Evolutionary conservation across 2,329 filamentous ascomycete genomes (phyloP), one percentile per base, ranked within the genome.

Genomic region (Alternaria ventricosa): DNA sequence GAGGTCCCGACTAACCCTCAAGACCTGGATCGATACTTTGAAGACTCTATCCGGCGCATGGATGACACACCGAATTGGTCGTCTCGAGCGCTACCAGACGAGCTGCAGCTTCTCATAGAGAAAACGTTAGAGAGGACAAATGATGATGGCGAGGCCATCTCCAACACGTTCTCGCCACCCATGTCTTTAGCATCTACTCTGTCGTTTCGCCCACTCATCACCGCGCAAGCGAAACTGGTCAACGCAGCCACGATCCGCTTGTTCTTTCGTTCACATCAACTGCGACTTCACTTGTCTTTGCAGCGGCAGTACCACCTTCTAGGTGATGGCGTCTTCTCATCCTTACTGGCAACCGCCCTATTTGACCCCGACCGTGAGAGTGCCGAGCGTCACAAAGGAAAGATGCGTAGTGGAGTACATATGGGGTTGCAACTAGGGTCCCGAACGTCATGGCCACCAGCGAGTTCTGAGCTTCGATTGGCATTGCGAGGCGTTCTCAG

Each of bases 381-480:
- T 25, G 91, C 93, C 4, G 93, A 97, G 75, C 86, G 91, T 46
- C 87, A 88, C 54, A 83, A 87, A 18, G 92, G 93, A 4, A 84
- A 90, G 30, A 88, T 92, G 47, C 87, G 89, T 9, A 80, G 77
- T 43, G 92, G 47, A 87, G 89, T 61, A 83, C 88, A 53, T 13
- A 95, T 97, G 85, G 95, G 96, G 1, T 84, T 98, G 44, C 90
- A 94, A 44, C 84, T 98, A 1, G 92, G 92, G n/a, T 88, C 88
- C 3, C 88, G 93, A 71, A 89, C 92, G 59, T 92, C 86, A 30
- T 98, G 96, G 96, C 96, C 96, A 25, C 96, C 96, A 5, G 94
- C 94, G 23, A 96, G 92, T 78, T 97, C 94, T 0, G 96, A 98
- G 78, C 82, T 99, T n/a, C 89, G 94, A 10, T 85, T 98, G 6